Evolutionary conservation across 75 land plant species (phyloP), one percentile per base, ranked within the genome.

Genomic region (Cryptomeria japonica): DNA sequence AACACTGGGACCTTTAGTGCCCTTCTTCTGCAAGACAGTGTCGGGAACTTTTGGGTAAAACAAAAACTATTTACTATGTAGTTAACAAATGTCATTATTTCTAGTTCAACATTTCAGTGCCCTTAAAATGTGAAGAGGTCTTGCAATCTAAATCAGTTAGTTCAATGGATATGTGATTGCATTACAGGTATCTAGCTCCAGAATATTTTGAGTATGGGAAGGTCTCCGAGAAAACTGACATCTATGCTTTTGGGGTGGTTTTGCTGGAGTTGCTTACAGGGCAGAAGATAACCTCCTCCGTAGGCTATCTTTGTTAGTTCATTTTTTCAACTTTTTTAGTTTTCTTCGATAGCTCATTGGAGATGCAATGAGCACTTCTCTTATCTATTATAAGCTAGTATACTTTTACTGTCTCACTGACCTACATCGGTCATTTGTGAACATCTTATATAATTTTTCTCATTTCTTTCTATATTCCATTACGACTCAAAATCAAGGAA

Each of bases 191-290:
- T 86, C 87, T 97, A 88, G 99, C 99, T 70, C 99, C 99, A 15
- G 99, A 97, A 87, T 97, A 97, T 55, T 96, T 97, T 82, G 95
- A 95, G 87, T 92, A 92, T 42, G 99, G 99, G 61, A 97, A 96
- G 86, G 93, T 97, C 31, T 95, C 94, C 8, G 96, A 95, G 80
- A 96, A 96, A 86, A 96, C 95, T 8, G 99, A 97, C 87, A 92
- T 96, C 18, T 97, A 96, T 92, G 94, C 99, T 34, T 93, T 97
- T 88, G 99, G 99, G 14, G 94, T 97, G 38, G 99, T 97, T 18
- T 89, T 97, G 6, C 87, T 97, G 86, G 99, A 97, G 87, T 86
- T 97, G n/a, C 64, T 97, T 38, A 96, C 97, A 11, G 99, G 99
- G 32, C 72, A 93, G 68, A 95, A 93, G 89, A 94, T 98, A 13